Base-by-base conservation (phyloP, 2,329 filamentous ascomycete genomes). In the Pseudocercospora ulei region DNA sequence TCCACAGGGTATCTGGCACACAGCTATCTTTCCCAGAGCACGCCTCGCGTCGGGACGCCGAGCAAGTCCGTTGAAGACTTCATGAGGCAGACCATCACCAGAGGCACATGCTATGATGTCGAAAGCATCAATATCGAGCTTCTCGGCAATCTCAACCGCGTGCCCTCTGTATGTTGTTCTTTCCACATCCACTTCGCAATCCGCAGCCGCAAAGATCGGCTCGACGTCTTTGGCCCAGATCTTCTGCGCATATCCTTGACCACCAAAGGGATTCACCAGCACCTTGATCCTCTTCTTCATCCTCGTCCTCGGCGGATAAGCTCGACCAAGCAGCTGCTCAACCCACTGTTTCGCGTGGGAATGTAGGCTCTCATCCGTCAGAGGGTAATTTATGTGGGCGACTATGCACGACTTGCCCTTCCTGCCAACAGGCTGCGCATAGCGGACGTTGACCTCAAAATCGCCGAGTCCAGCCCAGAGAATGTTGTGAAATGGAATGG, bases 11-110 rank as follows among this genome's bases (percentile, higher is more conserved):
- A 98, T 71, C 56, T 94, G 84, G 13, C 78, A 80, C 1, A 98
- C 77, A 1, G 90, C 83, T 8, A 96, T 65, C 54, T 79, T 82
- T 13, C 70, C 65, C 44, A 98, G 65, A 0, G 88, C 90, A 39
- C 72, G 72, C 19, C 70, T 68, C 12, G 86, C 86, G 62, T 95
- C 82, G 3, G 71, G 57, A 24, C 85, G 78, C 62, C 76, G 80
- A 8, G 75, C 86, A 19, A 98, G 65, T 0, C 90, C 90, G 57
- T 98, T 96, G 67, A 95, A 94, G 5, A 94, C 81, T 62, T 98
- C 90, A 58, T 94, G 81, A 0, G 85, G 80, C 24, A 94, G 70
- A 6, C 90, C 90, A 54, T 98, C 90, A 3, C 90, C 90, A 0
- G 88, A 95, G 57, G 85, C 90, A 46, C 84, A 83, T 16, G 88